Evolutionary conservation across 768 basidiomycete species (phyloP).

Genomic region (Amanita rimosa): DNA sequence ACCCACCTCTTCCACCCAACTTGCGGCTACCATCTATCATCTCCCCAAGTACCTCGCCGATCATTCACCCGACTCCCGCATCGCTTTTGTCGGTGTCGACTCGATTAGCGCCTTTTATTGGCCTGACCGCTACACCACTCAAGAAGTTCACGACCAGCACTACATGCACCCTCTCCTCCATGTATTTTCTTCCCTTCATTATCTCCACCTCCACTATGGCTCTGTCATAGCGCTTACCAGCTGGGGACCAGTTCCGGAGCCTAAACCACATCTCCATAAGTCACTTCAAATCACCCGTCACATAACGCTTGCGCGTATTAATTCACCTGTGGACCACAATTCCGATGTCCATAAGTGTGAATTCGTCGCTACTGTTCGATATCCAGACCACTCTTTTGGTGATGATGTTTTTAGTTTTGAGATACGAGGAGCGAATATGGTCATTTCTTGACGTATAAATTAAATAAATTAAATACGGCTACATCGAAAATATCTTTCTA

Average conservation of each 20-base stretch:
- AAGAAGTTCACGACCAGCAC: slow-evolving; percentile 29
- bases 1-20: slow-evolving; percentile 54
- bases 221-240: slow-evolving; percentile 48
- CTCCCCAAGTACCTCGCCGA: slow-evolving; percentile 43
- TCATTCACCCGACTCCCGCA: slow-evolving; percentile 37
- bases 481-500: neutral
- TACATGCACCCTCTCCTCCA: slow-evolving; percentile 26
- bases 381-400: slow-evolving; percentile 11
- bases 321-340: too few species aligned
- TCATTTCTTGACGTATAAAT: neutral
- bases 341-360: slow-evolving; percentile 8
- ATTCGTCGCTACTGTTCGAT: slow-evolving; percentile 18
- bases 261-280: neutral
- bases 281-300: slow-evolving; percentile 10
- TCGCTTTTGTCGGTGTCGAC: slow-evolving; percentile 64
- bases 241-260: slow-evolving; percentile 35
- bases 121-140: slow-evolving; percentile 56
- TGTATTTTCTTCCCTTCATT: slow-evolving; percentile 35
- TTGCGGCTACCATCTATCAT: slow-evolving; percentile 54
- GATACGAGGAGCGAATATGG: neutral
- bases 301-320: slow-evolving; percentile 11
- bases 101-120: slow-evolving; percentile 72
- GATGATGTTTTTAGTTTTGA: neutral
- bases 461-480: neutral
- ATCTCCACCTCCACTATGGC: slow-evolving; percentile 34